Base-by-base conservation (phyloP, 2,329 filamentous ascomycete genomes). In the Pestalotiopsis fici region DNA sequence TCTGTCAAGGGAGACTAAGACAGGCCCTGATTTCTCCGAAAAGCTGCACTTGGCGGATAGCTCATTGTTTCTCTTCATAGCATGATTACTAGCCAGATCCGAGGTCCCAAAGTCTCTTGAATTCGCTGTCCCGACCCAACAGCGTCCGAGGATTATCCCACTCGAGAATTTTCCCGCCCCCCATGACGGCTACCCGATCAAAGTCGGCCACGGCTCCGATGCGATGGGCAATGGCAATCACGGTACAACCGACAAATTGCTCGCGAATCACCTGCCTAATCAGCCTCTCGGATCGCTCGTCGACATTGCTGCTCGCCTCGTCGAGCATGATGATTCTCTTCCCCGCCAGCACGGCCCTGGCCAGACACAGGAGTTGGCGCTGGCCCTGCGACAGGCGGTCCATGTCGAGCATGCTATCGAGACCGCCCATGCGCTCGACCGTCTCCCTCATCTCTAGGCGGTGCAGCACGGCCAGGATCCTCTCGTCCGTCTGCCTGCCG, bases 351-450 rank as follows among this genome's bases (percentile, higher is more conserved):
- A 67, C 9, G 9, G 68, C 66, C 59, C 68, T 54, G 13, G 66
- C 68, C 3, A 69, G 39, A 35, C 43, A 69, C 7, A 69, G 59
- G 6, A 67, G 55, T 39, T 69, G 68, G 21, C 54, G 54, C 35
- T 69, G 62, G 11, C 68, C 68, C 23, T 57, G 50, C 11, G 54
- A 62, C 59, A 62, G 59, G 12, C 27, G 55, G 21, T 57, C 55
- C 27, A 57, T 57, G 23, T 57, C 55, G 9, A 57, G 18, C 27
- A n/a, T 27, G 55, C 55, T 57, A 23, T 57, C 23, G 23, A 43
- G 25, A 59, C 47, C 37, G 50, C 57, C 25, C 43, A 31, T 2
- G 35, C 57, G 21, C 50, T 50, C 21, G 27, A 47, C 13, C 56
- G 27, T 6, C 59, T 28, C 6, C 37, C 61, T 7, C 61, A 62